Evolutionary conservation across 2,329 filamentous ascomycete species (phyloP), one percentile per base, ranked within the genome.

Genomic region (Penicillium sp.): DNA sequence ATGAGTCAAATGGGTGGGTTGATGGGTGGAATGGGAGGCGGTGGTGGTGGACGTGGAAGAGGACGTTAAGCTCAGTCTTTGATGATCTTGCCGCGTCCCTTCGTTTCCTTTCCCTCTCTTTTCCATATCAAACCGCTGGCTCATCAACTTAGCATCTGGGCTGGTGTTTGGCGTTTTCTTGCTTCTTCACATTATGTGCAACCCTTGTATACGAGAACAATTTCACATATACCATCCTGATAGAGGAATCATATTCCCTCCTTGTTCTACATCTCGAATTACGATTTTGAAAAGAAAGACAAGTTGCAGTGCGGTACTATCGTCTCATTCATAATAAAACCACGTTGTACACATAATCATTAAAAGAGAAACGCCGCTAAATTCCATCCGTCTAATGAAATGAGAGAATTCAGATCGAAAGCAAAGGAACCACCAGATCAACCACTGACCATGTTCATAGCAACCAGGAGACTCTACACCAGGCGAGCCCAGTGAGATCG

Each of bases 1-100:
- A 80, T 80, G 77, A 82, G 84, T 66, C 84, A 85, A 58, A 88
- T 93, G 70, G 70, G 86, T 78, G 87, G 85, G 54, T 64, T 72
- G 63, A 72, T 75, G 68, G 72, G 72, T 29, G 72, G 69, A 33
- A 67, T 63, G 45, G 70, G 72, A 61, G 73, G 75, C 60, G 70
- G 71, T 52, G 77, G 54, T 42, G 62, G 64, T 50, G 65, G 64
- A 49, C 60, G 64, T 33, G 64, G 67, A 37, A 55, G 65, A 48
- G 63, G 69, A 52, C 48, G 48, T 47, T 51, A 47, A 51, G 63
- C 48, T 64, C 57, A 54, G 53, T n/a, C 26, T 29, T 28, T 28
- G 34, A 31, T 26, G 17, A 32, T 42, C 22, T 46, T 46, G 6
- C 19, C 34, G 4, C 40, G 5, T 43, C 48, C 37, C 40, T 42